Percentiles rank a stretch among this genome's conserved stretches.
Evolutionary conservation across 495 filamentous ascomycete species (phyloP).

Genomic region (Lasiosphaeria miniovina): DNA sequence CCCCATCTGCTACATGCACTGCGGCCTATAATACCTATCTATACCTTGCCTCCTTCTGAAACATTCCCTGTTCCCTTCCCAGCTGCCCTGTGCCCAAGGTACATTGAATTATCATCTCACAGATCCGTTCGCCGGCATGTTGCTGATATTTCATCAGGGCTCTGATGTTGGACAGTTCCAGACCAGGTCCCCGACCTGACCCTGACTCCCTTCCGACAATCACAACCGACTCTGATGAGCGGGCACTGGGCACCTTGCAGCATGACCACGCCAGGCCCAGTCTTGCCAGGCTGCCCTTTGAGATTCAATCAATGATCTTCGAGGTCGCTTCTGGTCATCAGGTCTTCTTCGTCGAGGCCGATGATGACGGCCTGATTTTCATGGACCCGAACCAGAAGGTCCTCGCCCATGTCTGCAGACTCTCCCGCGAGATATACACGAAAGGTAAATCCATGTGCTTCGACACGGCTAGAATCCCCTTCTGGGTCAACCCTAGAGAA

Average conservation of each 20-base stretch:
- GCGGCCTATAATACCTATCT: no score
- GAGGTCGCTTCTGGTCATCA: conserved; percentile 14
- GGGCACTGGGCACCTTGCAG: background rate
- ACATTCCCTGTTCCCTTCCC: no score
- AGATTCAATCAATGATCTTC: conserved; percentile 18
- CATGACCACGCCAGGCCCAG: conserved; percentile 5
- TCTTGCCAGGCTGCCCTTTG: conserved; percentile 16
- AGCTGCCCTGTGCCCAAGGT: no score
- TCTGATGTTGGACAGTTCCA: no score
- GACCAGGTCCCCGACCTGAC: no score
- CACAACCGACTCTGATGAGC: no score
- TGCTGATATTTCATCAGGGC: no score
- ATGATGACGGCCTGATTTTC: background rate
- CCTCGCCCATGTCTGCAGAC: conserved; percentile 13
- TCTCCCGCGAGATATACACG: conserved; percentile 16
- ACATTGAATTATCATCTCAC: no score
- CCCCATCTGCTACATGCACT: no score
- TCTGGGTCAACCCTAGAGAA: conserved; percentile 14
- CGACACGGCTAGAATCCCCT: background rate
- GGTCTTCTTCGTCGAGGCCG: conserved; percentile 16
- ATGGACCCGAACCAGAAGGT: conserved; percentile 1
- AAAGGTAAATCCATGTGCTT: conserved; percentile 1
- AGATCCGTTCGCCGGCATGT: no score
- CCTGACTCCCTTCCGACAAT: no score
- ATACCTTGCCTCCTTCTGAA: no score